These are phyloP conservation scores for Zygnema cylindricum DNA, from an alignment of 139 green algal species.

Conservation along the genomic window DNA sequence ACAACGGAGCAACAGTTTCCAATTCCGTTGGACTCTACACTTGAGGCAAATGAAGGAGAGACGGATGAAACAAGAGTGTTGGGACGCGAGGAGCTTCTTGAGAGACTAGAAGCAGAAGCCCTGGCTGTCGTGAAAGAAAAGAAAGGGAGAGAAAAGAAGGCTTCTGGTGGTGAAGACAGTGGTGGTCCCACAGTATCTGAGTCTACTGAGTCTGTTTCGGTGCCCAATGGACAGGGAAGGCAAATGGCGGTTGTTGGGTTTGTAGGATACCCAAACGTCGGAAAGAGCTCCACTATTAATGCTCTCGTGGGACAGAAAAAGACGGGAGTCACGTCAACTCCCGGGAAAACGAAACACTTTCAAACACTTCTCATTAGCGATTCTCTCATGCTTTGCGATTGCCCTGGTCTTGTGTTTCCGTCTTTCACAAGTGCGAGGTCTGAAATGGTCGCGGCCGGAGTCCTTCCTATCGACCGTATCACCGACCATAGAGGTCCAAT, in stretches of 20 bases:
- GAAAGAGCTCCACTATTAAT: slow-evolving; percentile 91
- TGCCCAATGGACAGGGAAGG: slow-evolving; percentile 35
- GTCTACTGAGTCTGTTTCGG: slow-evolving; percentile 5
- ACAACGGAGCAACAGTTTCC: slow-evolving; percentile 8
- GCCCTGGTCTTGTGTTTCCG: slow-evolving; percentile 93
- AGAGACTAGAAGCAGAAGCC: slow-evolving; percentile 13
- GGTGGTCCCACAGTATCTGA: neutral
- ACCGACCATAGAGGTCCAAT: slow-evolving; percentile 82
- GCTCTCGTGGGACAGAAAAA: slow-evolving; percentile 95
- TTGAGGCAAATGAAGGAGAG: slow-evolving; percentile 12
- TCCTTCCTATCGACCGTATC: slow-evolving; percentile 95
- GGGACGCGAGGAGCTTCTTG: slow-evolving; percentile 36
- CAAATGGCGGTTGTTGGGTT: slow-evolving; percentile 57
- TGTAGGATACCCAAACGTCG: slow-evolving; percentile 98
- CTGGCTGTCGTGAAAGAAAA: neutral
- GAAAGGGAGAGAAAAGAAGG: slow-evolving; percentile 15
- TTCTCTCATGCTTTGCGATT: slow-evolving; percentile 85
- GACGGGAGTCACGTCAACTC: slow-evolving; percentile 91
- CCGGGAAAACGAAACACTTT: slow-evolving; percentile 99
- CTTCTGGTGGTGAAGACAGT: neutral
- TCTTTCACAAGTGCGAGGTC: slow-evolving; percentile 85
- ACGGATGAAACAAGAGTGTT: slow-evolving; percentile 30
- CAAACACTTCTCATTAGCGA: slow-evolving; percentile 86
- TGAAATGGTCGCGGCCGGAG: slow-evolving; percentile 95
- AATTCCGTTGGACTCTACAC: neutral